Base-by-base conservation (phyloP, 345 rosid species). In the Reutealis trisperma region DNA sequence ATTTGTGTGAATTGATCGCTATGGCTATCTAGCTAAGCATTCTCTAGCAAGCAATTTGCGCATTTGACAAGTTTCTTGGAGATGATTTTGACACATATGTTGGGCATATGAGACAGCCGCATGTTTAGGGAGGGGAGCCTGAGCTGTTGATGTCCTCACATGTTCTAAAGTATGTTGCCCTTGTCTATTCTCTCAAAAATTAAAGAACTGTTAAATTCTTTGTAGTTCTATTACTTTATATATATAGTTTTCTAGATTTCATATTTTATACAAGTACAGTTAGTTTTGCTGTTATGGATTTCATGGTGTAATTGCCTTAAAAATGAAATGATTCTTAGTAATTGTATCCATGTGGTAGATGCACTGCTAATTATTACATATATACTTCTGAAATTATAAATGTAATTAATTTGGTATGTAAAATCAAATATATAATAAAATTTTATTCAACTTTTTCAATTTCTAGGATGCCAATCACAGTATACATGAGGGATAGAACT, bases 91-190 rank as follows among this genome's bases (percentile, higher is more conserved):
- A 89, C 59, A 70, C 83, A 4, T 89, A 90, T 47, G 89, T 90
- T 15, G 73, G 45, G 16, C 89, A 83, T 80, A 89, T 89, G 86
- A 78, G 94, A 63, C 81, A 83, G 81, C 90, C 94, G 37, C 91
- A 90, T 69, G 81, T 78, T 55, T 89, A 92, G 94, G 94, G 92
- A 80, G 94, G 94, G 74, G 94, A 89, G 63, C 92, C 92, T 34
- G 94, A 90, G 83, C 84, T 90, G 59, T 91, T 90, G 7, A 90
- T 89, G 94, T 89, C 88, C 70, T 86, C 94, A 30, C 94, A 89
- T 73, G 90, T 89, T 59, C 85, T 88, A 19, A 59, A 75, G 94
- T 90, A 65, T 76, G 87, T 75, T 61, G 15, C 45, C 22, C 10
- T 59, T 58, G 8, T 27, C 21, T 34, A 9, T 55, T 47, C 25